phyloP scores from a whole-genome alignment of 768 basidiomycete species.

The Mycena galopus region DNA sequence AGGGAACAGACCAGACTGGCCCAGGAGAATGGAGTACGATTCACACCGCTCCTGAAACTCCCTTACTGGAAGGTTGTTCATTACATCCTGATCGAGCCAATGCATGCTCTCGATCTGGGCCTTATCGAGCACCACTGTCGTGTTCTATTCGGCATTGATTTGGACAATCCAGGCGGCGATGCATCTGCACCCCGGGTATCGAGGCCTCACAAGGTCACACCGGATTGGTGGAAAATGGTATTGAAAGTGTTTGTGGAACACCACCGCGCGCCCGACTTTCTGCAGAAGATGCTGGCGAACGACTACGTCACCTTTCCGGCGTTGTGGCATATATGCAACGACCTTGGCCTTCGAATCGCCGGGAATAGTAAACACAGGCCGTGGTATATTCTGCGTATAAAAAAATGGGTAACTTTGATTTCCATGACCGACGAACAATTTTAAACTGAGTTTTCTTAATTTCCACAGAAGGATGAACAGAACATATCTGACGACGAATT shows the following conservation, averaged over 20 bases:
- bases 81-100: conserved; percentile 51
- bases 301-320: not conserved
- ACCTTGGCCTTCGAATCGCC: not conserved
- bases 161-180: conserved; percentile 25
- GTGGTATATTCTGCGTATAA: conserved; percentile 13
- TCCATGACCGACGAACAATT: no score
- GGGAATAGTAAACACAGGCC: not conserved
- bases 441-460: no score
- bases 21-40: conserved; percentile 43
- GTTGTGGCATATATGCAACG: conserved; percentile 25
- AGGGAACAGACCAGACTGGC: conserved; percentile 36
- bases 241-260: no score
- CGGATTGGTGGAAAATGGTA: no score
- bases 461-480: no score
- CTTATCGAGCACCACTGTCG: conserved; percentile 49
- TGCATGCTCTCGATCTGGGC: conserved; percentile 57
- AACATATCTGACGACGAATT: no score
- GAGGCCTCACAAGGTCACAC: not conserved
- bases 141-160: conserved; percentile 40
- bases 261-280: no score
- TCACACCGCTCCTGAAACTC: conserved; percentile 48
- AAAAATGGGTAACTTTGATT: conserved; percentile 13
- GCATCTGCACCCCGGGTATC: conserved; percentile 11
- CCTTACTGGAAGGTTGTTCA: conserved; percentile 54
- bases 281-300: no score